Evolutionary conservation across 352 stramenopile species (phyloP), one percentile per base, ranked within the genome.

Genomic region (Globisporangium barbulae): DNA sequence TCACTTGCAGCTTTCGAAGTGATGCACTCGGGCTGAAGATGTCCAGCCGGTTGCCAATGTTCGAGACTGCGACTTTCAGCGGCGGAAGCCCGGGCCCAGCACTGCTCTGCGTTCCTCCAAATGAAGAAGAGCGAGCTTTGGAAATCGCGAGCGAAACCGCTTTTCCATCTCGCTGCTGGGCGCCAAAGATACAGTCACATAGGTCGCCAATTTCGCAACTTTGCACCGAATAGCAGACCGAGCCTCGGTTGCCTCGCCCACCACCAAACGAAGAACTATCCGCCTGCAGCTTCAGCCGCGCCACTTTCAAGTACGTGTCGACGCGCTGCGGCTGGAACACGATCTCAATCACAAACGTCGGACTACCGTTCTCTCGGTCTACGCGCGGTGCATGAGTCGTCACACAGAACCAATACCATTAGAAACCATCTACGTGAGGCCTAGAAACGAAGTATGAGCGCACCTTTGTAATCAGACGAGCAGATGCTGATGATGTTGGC

Each of bases 381-480:
- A 33, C 3, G 33, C n/a, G 30, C 41, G n/a, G 42, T 13, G 13
- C 2, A 49, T 1, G 15, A 21, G 35, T 50, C 5, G 7, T 45
- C 21, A 19, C n/a, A 56, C 28, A 47, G 13, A 15, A 5, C 19
- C 2, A 1, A 25, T 15, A 57, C 8, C 8, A 49, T 37, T 7
- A 56, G 25, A 21, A 53, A 21, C 5, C 17, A 31, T 15, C n/a
- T 30, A 31, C 12, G 21, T 28, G 7, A 44, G 6, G 19, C 17
- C 10, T 9, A 5, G 4, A n/a, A 10, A 42, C 30, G 30, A 37
- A 57, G 19, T 17, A 25, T 31, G 25, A 58, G 5, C 30, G 25
- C 63, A 91, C 85, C 85, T 87, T 81, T 81, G 58, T 81, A 91
- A 53, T 90, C 81, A 1, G 76, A 74, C 13, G 83, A 86, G 55